These are phyloP conservation scores for Silene conica DNA, from an alignment of 148 eudicot genomes.

Conservation along the genomic window DNA sequence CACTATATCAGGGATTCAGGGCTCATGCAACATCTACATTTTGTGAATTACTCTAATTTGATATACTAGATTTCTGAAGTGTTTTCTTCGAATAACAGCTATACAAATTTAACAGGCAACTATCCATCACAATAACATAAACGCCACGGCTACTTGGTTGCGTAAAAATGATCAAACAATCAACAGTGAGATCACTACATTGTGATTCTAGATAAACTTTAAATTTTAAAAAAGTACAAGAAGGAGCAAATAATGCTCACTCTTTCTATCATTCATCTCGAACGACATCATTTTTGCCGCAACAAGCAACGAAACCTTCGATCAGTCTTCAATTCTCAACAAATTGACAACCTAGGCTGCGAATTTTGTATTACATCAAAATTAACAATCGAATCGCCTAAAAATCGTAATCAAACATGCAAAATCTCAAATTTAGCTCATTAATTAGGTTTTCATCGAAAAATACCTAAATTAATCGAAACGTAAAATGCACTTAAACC, in stretches of 20 bases:
- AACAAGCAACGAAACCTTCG: conserved; percentile 8
- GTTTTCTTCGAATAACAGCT: neutral
- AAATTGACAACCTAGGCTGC: conserved; percentile 12
- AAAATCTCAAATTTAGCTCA: neutral
- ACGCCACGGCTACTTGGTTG: neutral
- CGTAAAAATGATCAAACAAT: neutral
- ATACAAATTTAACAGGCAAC: neutral
- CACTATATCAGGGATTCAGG: neutral
- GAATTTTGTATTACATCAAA: neutral
- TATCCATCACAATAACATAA: neutral
- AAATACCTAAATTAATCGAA: neutral
- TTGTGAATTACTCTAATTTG: neutral
- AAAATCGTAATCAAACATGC: too few relatives aligned
- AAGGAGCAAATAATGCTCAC: conserved; percentile 32
- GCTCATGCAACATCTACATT: neutral
- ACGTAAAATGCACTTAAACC: neutral
- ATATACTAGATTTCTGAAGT: neutral
- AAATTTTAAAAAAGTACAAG: neutral
- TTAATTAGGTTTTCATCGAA: neutral
- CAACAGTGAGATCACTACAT: neutral
- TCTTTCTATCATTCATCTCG: conserved; percentile 67
- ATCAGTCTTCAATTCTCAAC: conserved; percentile 14
- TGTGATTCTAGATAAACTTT: neutral
- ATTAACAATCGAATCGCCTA: neutral
- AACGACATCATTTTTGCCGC: conserved; percentile 44